A percentile compares a stretch with the other conserved stretches of the same genome.
Evolutionary conservation across 805 yeast species (phyloP).

Genomic region (Scheffersomyces lignosus): DNA sequence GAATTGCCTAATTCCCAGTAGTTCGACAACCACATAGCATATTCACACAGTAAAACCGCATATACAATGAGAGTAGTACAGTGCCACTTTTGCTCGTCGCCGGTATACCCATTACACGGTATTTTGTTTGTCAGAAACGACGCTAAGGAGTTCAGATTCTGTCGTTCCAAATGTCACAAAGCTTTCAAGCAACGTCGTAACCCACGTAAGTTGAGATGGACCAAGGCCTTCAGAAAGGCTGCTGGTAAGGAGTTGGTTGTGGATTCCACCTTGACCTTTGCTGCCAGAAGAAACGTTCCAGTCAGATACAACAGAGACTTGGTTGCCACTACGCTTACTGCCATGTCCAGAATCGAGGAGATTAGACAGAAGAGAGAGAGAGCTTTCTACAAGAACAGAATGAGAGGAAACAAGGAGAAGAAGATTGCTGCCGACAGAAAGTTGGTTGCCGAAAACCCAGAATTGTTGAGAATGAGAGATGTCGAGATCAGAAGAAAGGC

Average conservation of each 20-base stretch:
- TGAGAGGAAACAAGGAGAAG: constrained; percentile 94
- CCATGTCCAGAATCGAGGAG: constrained; percentile 94
- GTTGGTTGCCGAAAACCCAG: constrained; percentile 86
- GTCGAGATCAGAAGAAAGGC: constrained; percentile 80
- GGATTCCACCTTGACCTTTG: constrained; percentile 93
- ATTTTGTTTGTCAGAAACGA: constrained; percentile 98
- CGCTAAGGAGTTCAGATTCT: constrained; percentile 95
- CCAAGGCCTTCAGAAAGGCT: constrained; percentile 97
- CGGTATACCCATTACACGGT: constrained; percentile 83
- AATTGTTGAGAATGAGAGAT: constrained; percentile 86
- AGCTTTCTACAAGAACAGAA: constrained; percentile 98
- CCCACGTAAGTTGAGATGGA: constrained; percentile 98
- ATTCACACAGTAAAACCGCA: too few species aligned
- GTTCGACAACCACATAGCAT: too few species aligned
- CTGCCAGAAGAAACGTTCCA: constrained; percentile 96
- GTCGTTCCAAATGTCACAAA: constrained; percentile 97
- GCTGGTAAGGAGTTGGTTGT: constrained; percentile 99
- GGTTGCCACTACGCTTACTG: constrained; percentile 89
- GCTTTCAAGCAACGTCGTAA: constrained; percentile 97
- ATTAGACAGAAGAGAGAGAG: constrained; percentile 95
- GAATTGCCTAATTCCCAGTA: background rate
- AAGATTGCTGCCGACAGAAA: constrained; percentile 83
- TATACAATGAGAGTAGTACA: constrained; percentile 81
- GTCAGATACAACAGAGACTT: constrained; percentile 96
- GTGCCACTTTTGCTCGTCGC: constrained; percentile 97